Percentiles rank a stretch among this genome's conserved stretches.
Evolutionary conservation across 495 filamentous ascomycete genomes (phyloP).

Genomic region (Mytilinidion resinicola): DNA sequence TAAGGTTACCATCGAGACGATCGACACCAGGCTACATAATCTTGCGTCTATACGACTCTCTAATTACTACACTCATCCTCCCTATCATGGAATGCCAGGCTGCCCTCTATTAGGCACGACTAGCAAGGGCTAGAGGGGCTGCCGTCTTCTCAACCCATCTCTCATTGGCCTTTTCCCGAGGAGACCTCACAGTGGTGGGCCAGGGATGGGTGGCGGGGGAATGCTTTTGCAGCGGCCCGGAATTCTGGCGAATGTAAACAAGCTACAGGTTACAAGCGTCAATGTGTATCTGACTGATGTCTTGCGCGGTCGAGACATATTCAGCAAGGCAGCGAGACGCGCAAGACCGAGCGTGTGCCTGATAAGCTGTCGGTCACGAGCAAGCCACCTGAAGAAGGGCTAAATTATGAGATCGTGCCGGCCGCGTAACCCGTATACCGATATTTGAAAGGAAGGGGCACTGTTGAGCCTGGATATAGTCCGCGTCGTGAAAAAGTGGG

Average conservation of each 20-base stretch:
- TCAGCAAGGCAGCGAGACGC: conserved; percentile 25
- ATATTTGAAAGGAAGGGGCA: conserved; percentile 10
- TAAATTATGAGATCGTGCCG: conserved; percentile 19
- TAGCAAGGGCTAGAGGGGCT: conserved; percentile 20
- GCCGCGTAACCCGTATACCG: conserved; percentile 14
- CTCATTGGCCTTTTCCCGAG: conserved; percentile 15
- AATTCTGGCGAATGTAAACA: conserved; percentile 27
- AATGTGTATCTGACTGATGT: conserved; percentile 17
- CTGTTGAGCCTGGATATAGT: not conserved
- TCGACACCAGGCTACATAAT: conserved; percentile 1
- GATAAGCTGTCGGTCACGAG: conserved; percentile 4
- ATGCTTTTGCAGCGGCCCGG: conserved; percentile 19
- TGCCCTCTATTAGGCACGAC: conserved; percentile 10
- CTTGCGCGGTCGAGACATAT: conserved; percentile 20
- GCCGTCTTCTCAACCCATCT: conserved; percentile 10
- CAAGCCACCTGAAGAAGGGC: not conserved
- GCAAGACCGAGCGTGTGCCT: conserved; percentile 19
- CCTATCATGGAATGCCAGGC: conserved; percentile 21
- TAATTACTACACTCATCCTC: conserved; percentile 15
- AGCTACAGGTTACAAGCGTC: conserved; percentile 18
- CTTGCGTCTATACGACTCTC: not conserved
- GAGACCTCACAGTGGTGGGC: conserved; percentile 10
- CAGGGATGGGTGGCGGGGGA: conserved; percentile 20
- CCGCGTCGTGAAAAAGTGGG: conserved; percentile 15
- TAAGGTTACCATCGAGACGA: conserved; percentile 16